A percentile compares a stretch with the other conserved stretches of the same genome.
Conservation (phyloP, 495 filamentous ascomycete genomes). For the Penicillium flavigenum region DNA sequence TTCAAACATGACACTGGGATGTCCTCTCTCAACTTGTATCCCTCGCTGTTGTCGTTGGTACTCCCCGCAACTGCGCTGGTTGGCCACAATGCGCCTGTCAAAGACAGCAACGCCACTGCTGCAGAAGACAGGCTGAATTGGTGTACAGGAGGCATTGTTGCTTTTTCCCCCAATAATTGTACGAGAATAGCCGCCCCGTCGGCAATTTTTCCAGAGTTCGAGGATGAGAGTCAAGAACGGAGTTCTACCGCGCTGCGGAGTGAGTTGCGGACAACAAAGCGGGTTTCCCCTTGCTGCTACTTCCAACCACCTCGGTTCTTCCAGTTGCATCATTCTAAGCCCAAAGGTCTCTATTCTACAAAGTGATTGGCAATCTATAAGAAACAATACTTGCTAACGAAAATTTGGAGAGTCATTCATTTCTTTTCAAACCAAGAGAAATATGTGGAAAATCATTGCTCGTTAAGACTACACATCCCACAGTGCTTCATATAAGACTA, state of each 20-base stretch:
- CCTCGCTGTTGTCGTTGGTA: conserved; percentile 40
- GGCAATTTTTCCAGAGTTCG: conserved; percentile 16
- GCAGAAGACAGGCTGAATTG: conserved; percentile 15
- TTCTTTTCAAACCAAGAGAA: conserved; percentile 8
- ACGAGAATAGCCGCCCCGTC: conserved; percentile 12
- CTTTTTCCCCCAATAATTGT: neutral
- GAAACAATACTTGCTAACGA: neutral
- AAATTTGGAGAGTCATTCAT: conserved; percentile 2
- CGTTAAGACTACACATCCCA: conserved; percentile 26
- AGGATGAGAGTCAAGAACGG: conserved; percentile 19
- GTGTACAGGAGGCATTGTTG: conserved; percentile 15
- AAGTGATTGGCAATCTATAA: neutral
- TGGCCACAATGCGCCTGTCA: conserved; percentile 27
- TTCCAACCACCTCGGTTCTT: neutral
- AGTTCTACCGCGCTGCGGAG: conserved; percentile 15
- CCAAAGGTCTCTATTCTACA: neutral
- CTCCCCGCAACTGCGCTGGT: conserved; percentile 31
- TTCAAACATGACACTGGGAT: conserved; percentile 70
- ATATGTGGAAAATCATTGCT: conserved; percentile 28
- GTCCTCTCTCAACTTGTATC: conserved; percentile 47
- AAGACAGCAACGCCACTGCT: conserved; percentile 16
- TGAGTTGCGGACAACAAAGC: conserved; percentile 10
- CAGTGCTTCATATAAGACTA: conserved; percentile 12
- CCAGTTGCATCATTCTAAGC: neutral
- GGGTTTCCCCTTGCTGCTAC: neutral